These are phyloP conservation scores for Endothia cerciana DNA, from an alignment of 2,329 filamentous ascomycete species.

Conservation along the genomic window DNA sequence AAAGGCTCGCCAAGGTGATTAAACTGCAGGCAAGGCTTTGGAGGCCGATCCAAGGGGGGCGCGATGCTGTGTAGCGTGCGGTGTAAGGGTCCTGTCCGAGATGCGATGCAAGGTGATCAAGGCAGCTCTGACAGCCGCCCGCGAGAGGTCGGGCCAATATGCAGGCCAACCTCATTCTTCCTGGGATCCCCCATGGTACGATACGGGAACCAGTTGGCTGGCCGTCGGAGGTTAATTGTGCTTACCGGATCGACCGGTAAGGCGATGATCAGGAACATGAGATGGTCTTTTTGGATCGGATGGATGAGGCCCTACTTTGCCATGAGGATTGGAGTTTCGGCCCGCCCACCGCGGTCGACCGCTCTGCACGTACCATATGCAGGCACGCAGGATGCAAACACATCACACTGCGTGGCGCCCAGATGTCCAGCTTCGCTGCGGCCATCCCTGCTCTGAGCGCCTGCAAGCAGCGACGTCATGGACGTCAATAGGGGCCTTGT, in stretches of 20 bases:
- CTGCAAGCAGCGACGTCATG: slow-evolving; percentile 5
- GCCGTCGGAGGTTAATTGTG: slow-evolving; percentile 4
- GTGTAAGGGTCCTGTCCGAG: background rate
- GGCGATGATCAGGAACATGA: slow-evolving; percentile 4
- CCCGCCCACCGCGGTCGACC: slow-evolving; percentile 9
- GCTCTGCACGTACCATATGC: background rate
- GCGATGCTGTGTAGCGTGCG: background rate
- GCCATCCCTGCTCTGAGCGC: background rate
- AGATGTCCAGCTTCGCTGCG: background rate
- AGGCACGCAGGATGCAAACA: background rate
- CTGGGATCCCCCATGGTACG: background rate
- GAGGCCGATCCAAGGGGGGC: background rate
- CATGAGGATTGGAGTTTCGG: slow-evolving; percentile 7
- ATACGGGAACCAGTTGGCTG: background rate
- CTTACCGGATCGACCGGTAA: slow-evolving; percentile 8
- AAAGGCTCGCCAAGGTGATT: background rate
- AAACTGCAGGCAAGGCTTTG: background rate
- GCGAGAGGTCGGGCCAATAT: background rate
- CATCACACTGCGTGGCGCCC: slow-evolving; percentile 1
- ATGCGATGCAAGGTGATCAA: background rate
- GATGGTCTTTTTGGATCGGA: background rate
- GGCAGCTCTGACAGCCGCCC: background rate
- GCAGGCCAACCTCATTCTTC: background rate
- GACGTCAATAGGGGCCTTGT: background rate
- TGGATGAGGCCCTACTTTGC: background rate